Evolutionary conservation across 495 filamentous ascomycete genomes (phyloP).

Genomic region (Neurospora sp.): DNA sequence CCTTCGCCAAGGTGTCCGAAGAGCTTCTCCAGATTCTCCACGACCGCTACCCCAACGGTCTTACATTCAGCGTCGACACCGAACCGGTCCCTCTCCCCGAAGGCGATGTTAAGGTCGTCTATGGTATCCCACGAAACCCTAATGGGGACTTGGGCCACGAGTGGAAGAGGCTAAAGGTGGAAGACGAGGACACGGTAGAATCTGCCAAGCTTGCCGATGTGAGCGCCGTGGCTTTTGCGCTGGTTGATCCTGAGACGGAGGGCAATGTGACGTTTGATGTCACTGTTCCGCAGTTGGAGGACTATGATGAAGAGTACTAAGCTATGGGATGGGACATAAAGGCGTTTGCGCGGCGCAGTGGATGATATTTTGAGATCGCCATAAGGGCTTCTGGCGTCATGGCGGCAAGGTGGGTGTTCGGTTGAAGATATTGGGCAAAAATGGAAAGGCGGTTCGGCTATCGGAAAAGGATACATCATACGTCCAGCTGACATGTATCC

Average conservation of each 20-base stretch:
- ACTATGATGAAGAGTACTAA: slow-evolving; percentile 11
- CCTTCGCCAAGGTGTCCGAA: slow-evolving; percentile 51
- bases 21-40: slow-evolving; percentile 49
- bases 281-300: slow-evolving; percentile 48
- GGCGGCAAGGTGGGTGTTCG: background rate
- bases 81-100: slow-evolving; percentile 26
- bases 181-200: slow-evolving; percentile 26
- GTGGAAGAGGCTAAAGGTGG: slow-evolving; percentile 29
- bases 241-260: slow-evolving; percentile 37
- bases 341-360: background rate
- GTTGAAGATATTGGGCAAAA: background rate
- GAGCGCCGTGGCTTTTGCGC: slow-evolving; percentile 60
- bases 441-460: background rate
- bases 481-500: background rate
- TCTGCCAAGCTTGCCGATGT: slow-evolving; percentile 43
- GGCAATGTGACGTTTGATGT: slow-evolving; percentile 56
- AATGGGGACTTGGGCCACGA: slow-evolving; percentile 22
- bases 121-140: slow-evolving; percentile 24
- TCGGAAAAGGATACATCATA: background rate
- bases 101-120: slow-evolving; percentile 30
- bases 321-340: background rate
- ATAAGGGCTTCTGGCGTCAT: background rate
- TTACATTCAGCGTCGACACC: slow-evolving; percentile 10
- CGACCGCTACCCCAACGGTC: slow-evolving; percentile 40
- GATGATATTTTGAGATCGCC: background rate